Evolutionary conservation across 768 basidiomycete species (phyloP).

Genomic region (Agrocybe pediades): DNA sequence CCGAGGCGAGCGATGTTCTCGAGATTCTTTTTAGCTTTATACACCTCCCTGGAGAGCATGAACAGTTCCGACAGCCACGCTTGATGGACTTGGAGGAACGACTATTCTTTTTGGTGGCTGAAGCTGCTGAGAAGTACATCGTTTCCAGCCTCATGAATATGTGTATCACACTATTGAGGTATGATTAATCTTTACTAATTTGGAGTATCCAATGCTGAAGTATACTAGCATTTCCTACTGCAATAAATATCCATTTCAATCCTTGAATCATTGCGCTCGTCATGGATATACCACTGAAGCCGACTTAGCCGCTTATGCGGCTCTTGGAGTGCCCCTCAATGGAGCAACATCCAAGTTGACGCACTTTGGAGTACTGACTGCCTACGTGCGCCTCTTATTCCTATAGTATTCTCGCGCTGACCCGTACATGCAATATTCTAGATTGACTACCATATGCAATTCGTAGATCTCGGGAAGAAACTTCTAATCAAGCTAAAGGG

Average conservation of each 20-base stretch:
- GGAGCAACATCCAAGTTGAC: not conserved
- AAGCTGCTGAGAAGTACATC: constrained; percentile 27
- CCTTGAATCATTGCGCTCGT: not conserved
- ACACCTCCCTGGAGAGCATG: constrained; percentile 1
- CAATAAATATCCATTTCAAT: constrained; percentile 5
- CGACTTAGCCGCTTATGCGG: not conserved
- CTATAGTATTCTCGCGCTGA: too few species aligned
- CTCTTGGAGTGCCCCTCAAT: not conserved
- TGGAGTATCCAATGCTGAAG: not conserved
- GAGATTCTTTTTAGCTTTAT: constrained; percentile 16
- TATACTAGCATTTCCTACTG: not conserved
- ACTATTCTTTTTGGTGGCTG: constrained; percentile 13
- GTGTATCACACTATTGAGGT: constrained; percentile 18
- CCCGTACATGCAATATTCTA: too few species aligned
- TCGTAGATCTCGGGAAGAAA: too few species aligned
- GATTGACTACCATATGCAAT: too few species aligned
- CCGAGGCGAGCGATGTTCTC: constrained; percentile 4
- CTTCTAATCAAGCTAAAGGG: too few species aligned
- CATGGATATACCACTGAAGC: constrained; percentile 5
- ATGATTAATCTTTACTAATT: not conserved
- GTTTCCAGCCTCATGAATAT: constrained; percentile 25
- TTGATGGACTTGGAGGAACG: constrained; percentile 1
- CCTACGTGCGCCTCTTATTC: not conserved
- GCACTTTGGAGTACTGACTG: not conserved
- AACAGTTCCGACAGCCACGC: constrained; percentile 5